Evolutionary conservation across 306 rosid genomes (phyloP).

Genomic region (Mimosa bimucronata): DNA sequence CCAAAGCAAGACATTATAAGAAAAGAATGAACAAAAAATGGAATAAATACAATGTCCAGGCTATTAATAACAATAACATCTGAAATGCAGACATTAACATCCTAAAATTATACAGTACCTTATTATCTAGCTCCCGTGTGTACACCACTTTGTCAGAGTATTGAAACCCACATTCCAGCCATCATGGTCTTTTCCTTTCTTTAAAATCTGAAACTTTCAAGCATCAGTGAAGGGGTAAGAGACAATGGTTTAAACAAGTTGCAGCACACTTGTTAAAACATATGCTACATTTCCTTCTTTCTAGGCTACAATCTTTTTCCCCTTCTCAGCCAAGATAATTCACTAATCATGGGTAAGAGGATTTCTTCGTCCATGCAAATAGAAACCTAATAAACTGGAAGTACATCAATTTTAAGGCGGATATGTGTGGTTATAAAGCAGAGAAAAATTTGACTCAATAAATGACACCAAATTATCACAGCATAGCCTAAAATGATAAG

Average conservation of each 20-base stretch:
- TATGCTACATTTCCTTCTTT: no score
- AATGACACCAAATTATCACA: background rate
- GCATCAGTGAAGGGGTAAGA: conserved; percentile 27
- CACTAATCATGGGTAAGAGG: background rate
- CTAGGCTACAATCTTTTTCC: no score
- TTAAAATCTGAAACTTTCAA: conserved; percentile 49
- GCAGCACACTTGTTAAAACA: background rate
- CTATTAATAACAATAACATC: background rate
- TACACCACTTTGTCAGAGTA: conserved; percentile 71
- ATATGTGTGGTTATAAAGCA: background rate
- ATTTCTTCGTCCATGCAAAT: background rate
- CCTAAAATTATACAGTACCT: conserved; percentile 50
- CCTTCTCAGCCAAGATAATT: background rate
- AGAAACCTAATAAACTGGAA: background rate
- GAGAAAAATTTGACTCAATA: conserved; percentile 5
- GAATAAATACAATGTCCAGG: conserved; percentile 9
- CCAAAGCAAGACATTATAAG: background rate
- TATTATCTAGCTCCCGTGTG: conserved; percentile 61
- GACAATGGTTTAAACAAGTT: no score
- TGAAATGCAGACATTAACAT: background rate
- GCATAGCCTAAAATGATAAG: background rate
- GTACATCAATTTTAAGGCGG: background rate
- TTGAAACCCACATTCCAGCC: conserved; percentile 74
- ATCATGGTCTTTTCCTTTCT: conserved; percentile 44
- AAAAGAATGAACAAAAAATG: background rate